phyloP scores from a whole-genome alignment of 2,329 filamentous ascomycete genomes.

The Chrysoporthe austroafricana region DNA sequence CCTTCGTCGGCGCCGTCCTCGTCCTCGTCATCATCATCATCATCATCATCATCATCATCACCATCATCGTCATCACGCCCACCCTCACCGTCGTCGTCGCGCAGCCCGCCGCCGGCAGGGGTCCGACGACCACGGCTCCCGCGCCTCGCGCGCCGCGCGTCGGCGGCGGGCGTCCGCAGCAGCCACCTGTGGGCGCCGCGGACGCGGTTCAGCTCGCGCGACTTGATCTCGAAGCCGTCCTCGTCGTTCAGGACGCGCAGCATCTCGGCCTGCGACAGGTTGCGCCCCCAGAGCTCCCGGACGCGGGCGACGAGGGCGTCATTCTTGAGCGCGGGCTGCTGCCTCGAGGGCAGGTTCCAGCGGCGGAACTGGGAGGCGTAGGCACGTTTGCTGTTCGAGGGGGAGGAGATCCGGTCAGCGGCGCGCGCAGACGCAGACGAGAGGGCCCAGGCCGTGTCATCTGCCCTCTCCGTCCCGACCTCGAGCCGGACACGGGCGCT shows the following conservation, averaged over 20 bases:
- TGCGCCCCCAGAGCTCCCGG: conserved; percentile 77
- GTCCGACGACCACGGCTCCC: conserved; percentile 40
- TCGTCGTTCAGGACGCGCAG: conserved; percentile 70
- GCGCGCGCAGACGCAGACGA: not conserved
- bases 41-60: conserved; percentile 12
- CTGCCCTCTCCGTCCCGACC: too few relatives aligned
- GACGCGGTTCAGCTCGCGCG: conserved; percentile 71
- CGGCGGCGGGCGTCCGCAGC: conserved; percentile 59
- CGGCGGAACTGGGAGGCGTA: conserved; percentile 77
- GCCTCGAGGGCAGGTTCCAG: conserved; percentile 79
- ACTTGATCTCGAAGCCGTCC: conserved; percentile 71
- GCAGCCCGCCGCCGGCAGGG: conserved; percentile 36
- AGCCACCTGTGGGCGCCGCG: conserved; percentile 71
- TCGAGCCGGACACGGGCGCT: not conserved
- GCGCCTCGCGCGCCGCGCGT: conserved; percentile 32
- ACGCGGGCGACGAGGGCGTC: conserved; percentile 68
- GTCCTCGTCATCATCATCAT: conserved; percentile 26
- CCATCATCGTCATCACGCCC: conserved; percentile 13
- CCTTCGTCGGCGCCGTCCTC: conserved; percentile 9
- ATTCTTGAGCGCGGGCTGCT: conserved; percentile 73
- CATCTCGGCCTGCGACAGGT: conserved; percentile 75
- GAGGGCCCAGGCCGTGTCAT: not conserved
- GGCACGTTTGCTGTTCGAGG: conserved; percentile 66
- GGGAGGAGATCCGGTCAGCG: conserved; percentile 10
- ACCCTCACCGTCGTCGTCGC: conserved; percentile 15